Base-by-base conservation (phyloP, 148 eudicot species). In the Tetragonia tetragonoides region DNA sequence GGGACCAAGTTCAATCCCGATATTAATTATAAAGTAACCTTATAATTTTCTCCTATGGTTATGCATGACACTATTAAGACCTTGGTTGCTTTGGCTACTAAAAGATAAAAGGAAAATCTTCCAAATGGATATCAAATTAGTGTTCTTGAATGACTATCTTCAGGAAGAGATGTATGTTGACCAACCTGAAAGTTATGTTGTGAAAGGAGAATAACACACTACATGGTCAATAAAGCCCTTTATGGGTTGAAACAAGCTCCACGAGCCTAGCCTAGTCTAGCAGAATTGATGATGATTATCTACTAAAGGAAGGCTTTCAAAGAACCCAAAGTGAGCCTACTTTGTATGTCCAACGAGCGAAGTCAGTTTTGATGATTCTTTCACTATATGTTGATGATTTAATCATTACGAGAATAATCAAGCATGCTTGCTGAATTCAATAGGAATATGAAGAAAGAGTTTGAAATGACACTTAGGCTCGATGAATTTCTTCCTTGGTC, bases 231-330 rank as follows among this genome's bases (percentile, higher is more conserved):
- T 16, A 68, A 80, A 28, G 83, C 77, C 3, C 28, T 77, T 49
- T 77, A 81, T 56, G 56, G 73, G 3, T 39, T 81, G 6, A 72
- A 72, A 66, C 73, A 81, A 47, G 79, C 79, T 20, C 63, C 56
- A 37, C 7, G 76, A 63, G 76, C 77, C 1, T 81, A 73, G 84
- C 34, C 70, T 28, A 16, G 62, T 11, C 34, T 28, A 28, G 34
- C 34, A 59, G 46, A 5, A 69, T 69, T 10, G 75, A 80, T 57
- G 61, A 17, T 57, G 61, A 57, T 57, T 57, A 57, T 57, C 44
- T 77, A 15, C 38, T 42, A 5, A 56, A 66, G 54, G 4, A 70
- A 37, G 61, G 57, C 16, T 78, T 78, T 24, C 34, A 44, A 3
- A 46, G 34, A 46, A 53, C 68, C 40, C 34, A 10, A n/a, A 15